A percentile compares a stretch with the other conserved stretches of the same genome.
phyloP scores from a whole-genome alignment of 495 filamentous ascomycete genomes.

The Staphylotrichum tortipilum region DNA sequence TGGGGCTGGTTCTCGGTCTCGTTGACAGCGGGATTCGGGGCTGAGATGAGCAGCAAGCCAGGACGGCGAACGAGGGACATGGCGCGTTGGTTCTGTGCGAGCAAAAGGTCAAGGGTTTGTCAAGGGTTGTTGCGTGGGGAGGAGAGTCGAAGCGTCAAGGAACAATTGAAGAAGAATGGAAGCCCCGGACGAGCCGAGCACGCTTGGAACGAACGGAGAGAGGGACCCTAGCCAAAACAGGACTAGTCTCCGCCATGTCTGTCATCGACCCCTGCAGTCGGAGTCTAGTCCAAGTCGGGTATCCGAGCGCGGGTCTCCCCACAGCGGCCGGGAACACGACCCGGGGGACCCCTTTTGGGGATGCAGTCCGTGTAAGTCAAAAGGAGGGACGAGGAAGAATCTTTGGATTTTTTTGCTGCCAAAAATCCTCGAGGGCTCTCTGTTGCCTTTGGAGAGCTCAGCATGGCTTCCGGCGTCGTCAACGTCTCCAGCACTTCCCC shows the following conservation, averaged over 20 bases:
- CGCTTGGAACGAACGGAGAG: too few species aligned
- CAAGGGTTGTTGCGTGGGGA: too few species aligned
- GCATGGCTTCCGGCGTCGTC: background rate
- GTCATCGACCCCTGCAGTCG: background rate
- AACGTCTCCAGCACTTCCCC: background rate
- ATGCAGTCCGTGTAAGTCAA: background rate
- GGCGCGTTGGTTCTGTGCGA: too few species aligned
- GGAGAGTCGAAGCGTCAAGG: too few species aligned
- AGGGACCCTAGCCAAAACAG: background rate
- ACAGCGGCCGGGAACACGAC: background rate
- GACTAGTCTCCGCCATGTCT: slow-evolving; percentile 14
- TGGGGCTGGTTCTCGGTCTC: too few species aligned
- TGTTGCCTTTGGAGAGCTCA: background rate
- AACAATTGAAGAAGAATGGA: too few species aligned
- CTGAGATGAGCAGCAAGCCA: too few species aligned
- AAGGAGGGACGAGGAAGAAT: background rate
- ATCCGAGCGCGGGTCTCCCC: background rate
- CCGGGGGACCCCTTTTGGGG: background rate
- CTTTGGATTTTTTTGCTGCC: background rate
- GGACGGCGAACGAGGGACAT: too few species aligned
- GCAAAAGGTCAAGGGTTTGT: too few species aligned
- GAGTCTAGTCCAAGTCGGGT: slow-evolving; percentile 13
- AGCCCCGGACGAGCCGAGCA: too few species aligned
- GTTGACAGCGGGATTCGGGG: too few species aligned
- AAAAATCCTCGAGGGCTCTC: too few species aligned